Evolutionary conservation across 176 grass and related monocot species (phyloP).

Genomic region (Oryza meridionalis): DNA sequence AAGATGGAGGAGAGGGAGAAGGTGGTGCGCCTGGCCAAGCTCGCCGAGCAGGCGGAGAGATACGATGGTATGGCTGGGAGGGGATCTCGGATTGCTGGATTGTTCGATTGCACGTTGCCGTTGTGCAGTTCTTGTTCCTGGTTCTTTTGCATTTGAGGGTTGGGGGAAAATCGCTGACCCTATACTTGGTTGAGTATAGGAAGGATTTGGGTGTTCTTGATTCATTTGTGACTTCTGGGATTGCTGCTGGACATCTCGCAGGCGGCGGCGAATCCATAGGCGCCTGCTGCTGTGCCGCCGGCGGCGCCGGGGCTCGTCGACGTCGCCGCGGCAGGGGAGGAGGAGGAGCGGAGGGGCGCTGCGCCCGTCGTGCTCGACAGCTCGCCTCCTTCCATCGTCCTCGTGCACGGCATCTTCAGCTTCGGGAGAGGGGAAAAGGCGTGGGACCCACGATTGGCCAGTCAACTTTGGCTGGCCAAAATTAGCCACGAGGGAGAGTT

Average conservation of each 20-base stretch:
- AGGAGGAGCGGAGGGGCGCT: no score
- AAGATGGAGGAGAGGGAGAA: conserved; percentile 59
- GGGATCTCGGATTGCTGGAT: conserved; percentile 18
- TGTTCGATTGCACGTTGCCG: not conserved
- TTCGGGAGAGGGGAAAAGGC: no score
- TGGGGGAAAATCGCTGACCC: not conserved
- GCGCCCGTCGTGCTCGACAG: no score
- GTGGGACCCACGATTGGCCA: no score
- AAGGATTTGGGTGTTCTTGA: not conserved
- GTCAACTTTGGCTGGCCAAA: no score
- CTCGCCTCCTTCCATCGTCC: no score
- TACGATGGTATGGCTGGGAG: conserved; percentile 50
- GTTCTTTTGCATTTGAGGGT: not conserved
- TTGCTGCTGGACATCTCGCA: not conserved
- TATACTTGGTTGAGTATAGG: not conserved
- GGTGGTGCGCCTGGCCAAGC: conserved; percentile 59
- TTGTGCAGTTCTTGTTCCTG: conserved; percentile 1
- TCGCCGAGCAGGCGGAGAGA: conserved; percentile 69
- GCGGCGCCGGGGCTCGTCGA: no score
- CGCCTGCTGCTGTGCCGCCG: no score
- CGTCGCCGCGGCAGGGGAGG: no score
- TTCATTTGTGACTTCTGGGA: not conserved
- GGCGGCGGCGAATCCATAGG: no score
- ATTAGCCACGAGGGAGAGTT: no score
- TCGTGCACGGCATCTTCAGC: no score